These are phyloP conservation scores for Oryza australiensis DNA, from an alignment of 176 grass and related monocot species.

Conservation along the genomic window DNA sequence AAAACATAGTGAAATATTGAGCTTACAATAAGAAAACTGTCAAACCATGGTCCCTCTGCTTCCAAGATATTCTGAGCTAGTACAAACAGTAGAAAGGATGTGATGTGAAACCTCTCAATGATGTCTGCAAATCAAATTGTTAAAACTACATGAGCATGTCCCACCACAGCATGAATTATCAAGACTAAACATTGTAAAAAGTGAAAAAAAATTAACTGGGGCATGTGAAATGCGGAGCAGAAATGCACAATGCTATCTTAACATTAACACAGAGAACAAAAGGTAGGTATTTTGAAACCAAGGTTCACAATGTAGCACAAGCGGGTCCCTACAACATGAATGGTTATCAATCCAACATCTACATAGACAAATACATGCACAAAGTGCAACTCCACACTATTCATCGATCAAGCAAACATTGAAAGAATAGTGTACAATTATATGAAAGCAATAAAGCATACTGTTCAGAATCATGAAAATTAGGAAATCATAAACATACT, in stretches of 20 bases:
- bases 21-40: slow-evolving; percentile 85
- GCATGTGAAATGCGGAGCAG: slow-evolving; percentile 9
- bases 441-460: slow-evolving; percentile 5
- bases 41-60: slow-evolving; percentile 92
- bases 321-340: not conserved
- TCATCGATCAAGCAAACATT: slow-evolving; percentile 12
- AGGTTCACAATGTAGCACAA: not conserved
- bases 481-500: slow-evolving; percentile 38
- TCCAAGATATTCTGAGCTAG: slow-evolving; percentile 98
- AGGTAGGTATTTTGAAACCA: slow-evolving; percentile 10
- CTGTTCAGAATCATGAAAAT: slow-evolving; percentile 24
- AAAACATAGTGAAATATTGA: not conserved
- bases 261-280: not conserved
- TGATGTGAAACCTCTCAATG: slow-evolving; percentile 95
- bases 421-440: not conserved
- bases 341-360: slow-evolving; percentile 6
- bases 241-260: not conserved
- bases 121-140: slow-evolving; percentile 63
- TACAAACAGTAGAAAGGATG: slow-evolving; percentile 88
- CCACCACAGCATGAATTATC: not conserved
- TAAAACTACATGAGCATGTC: slow-evolving; percentile 28
- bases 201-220: not conserved
- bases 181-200: slow-evolving; percentile 17
- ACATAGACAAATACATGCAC: slow-evolving; percentile 4
- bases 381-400: not conserved